Conservation (phyloP, 345 rosid species). For the Camelina hispida region DNA sequence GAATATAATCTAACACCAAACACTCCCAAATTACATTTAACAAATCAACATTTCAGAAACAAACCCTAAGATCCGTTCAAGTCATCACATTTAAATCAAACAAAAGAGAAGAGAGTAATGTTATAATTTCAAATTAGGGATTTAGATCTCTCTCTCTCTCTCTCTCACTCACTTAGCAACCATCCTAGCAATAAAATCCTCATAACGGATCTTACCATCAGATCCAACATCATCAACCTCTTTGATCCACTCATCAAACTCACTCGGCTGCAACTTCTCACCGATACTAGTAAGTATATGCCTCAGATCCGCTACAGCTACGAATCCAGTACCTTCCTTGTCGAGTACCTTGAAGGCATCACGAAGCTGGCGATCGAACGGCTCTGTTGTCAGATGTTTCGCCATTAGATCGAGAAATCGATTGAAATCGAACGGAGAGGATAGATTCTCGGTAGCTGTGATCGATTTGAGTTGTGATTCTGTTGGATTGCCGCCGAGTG, state of each 20-base stretch:
- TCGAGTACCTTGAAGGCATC: conserved; percentile 94
- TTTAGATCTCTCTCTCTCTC: conserved; percentile 19
- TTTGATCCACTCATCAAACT: conserved; percentile 96
- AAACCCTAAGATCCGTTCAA: conserved; percentile 1
- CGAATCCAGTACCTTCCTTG: conserved; percentile 78
- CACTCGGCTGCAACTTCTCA: conserved; percentile 77
- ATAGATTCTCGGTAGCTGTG: conserved; percentile 67
- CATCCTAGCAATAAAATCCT: conserved; percentile 90
- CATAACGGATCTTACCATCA: conserved; percentile 89
- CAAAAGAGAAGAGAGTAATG: too few relatives aligned
- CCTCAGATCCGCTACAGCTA: conserved; percentile 85
- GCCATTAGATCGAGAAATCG: conserved; percentile 89
- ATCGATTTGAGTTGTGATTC: conserved; percentile 80
- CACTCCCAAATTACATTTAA: neutral
- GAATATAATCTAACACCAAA: neutral
- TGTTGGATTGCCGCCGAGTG: conserved; percentile 95
- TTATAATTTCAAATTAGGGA: neutral
- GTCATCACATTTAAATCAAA: too few relatives aligned
- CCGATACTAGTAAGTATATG: conserved; percentile 88
- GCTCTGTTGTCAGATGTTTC: conserved; percentile 83
- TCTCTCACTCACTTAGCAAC: conserved; percentile 71
- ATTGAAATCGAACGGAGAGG: conserved; percentile 75
- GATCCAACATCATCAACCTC: conserved; percentile 83
- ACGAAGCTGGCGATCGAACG: conserved; percentile 91
- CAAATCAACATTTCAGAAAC: neutral